Evolutionary conservation across 108 stramenopile species (phyloP), one percentile per base, ranked within the genome.

Genomic region (Skeletonema menzelii): DNA sequence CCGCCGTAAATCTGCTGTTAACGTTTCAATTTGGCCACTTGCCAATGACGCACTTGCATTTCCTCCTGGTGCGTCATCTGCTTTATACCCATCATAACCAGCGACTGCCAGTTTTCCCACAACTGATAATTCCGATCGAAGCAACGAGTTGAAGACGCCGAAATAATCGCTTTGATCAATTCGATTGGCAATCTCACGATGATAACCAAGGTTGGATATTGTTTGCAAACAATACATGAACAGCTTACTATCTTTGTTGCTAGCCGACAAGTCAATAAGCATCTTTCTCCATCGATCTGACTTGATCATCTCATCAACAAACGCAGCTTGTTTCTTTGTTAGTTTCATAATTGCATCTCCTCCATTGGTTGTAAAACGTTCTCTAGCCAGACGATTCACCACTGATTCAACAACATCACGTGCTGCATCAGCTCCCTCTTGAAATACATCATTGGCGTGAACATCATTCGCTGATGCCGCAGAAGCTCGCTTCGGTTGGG

Each of bases 121-220:
- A 8, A 88, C 69, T 8, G 86, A 34, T 3, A 95, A 69, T 72
- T 95, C 94, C 8, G 87, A 89, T 34, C 67, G 58, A 24, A 95
- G 65, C 90, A 95, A 92, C 12, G 88, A 84, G 72, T 86, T 86
- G 47, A 91, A 91, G 4, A 95, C 94, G 1, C 88, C 76, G 80
- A 95, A 95, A 57, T 92, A 90, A 58, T 95, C 94, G 10, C 88
- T 89, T 65, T 91, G 94, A 47, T 95, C 88, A 61, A 95, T 89
- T 42, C 94, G 64, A 42, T 87, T 82, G 13, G 91, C 90, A 47
- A 95, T 92, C 59, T 89, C 94, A 35, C 94, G 79, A 74, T 95
- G 94, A 59, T 95, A 86, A 15, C 94, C 94, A 53, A 84, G 62
- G 26, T 92, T 90, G 15, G 91, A 92, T 35, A 95, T 95, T 3